Evolutionary conservation across 2,329 filamentous ascomycete species (phyloP), one percentile per base, ranked within the genome.

Genomic region (Penicillium sp.): DNA sequence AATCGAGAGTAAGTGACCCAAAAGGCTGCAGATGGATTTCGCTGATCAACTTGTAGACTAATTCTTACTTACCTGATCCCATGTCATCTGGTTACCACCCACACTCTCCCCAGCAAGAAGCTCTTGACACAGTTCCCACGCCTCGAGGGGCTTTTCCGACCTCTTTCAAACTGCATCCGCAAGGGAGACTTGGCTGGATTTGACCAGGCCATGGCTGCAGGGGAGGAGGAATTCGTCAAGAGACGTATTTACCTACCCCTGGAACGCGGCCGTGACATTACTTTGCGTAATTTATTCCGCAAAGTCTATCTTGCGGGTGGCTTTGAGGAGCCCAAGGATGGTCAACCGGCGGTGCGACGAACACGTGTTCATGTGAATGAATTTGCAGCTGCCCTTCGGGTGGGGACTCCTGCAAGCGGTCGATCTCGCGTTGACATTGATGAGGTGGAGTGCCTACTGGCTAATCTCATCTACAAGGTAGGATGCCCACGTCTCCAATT

Each of bases 401-500:
- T 96, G 65, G 87, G 86, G 49, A 87, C 84, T 61, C 71, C 74
- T 47, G 70, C 73, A 2, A 69, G 77, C 61, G 69, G 75, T 58
- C 74, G 79, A 67, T 75, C 89, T 68, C 76, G 80, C 32, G 79
- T 95, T 32, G 94, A 97, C 65, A 82, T 84, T 31, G 95, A 99
- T 69, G 94, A 99, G 74, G 92, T 97, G 4, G 95, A 99, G 74
- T 99, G 94, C 72, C 77, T 97, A 65, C 71, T 99, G 67, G 91
- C 94, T 27, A 97, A 97, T 71, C 90, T 97, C 84, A 96, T 99
- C 58, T 99, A 97, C 80, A 99, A 97, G 86, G 93, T 96, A 75
- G 57, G 79, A 27, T 6, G 8, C 24, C 8, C 24, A 27, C 8
- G 1, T 27, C 24, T 27, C 24, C 24, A 4, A 27, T 5, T 3